Percentiles rank a stretch among this genome's conserved stretches.
Conservation (phyloP, 2,329 filamentous ascomycete genomes). For the Epichloe festucae region DNA sequence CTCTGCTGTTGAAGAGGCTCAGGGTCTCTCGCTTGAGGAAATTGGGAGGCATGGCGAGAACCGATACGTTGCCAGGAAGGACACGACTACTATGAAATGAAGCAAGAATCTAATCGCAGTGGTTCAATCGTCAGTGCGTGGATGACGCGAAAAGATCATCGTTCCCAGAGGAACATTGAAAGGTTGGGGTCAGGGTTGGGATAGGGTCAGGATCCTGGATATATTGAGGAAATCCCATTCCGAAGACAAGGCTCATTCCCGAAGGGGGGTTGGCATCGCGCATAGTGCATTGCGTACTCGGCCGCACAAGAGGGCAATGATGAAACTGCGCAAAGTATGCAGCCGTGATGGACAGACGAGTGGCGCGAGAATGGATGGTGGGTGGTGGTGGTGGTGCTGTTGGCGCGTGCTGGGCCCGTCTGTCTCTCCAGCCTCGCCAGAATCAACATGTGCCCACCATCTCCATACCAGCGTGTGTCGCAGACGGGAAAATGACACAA, state of each 20-base stretch:
- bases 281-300: too few species aligned
- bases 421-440: background rate
- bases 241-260: background rate
- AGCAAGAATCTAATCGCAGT: slow-evolving; percentile 4
- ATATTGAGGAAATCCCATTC: background rate
- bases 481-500: slow-evolving; percentile 3
- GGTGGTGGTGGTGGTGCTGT: too few species aligned
- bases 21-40: background rate
- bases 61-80: background rate
- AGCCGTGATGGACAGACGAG: background rate
- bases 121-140: slow-evolving; percentile 1
- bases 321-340: background rate
- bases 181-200: background rate
- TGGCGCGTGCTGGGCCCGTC: background rate
- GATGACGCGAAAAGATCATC: background rate
- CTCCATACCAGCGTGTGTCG: slow-evolving; percentile 5
- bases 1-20: slow-evolving; percentile 1
- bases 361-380: background rate
- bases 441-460: background rate
- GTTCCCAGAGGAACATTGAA: background rate
- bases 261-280: background rate
- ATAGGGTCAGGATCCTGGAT: background rate
- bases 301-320: too few species aligned
- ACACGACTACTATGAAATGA: slow-evolving; percentile 6
- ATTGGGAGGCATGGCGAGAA: slow-evolving; percentile 7